A percentile compares a stretch with the other conserved stretches of the same genome.
Conservation (phyloP, 768 basidiomycete genomes). For the Pilatotrama ljubarskyi region DNA sequence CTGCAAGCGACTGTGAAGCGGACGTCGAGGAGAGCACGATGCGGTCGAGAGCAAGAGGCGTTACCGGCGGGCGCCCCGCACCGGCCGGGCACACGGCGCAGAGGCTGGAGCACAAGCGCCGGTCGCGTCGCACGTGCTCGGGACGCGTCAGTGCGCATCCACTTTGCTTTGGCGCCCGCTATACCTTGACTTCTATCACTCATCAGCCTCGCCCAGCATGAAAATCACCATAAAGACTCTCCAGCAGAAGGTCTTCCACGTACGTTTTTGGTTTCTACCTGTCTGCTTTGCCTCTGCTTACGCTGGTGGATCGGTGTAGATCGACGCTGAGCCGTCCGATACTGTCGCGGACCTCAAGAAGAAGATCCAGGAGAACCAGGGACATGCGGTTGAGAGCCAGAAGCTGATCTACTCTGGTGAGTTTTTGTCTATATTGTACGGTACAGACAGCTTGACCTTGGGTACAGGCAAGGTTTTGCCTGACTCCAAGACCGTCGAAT, state of each 20-base stretch:
- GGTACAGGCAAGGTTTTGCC: conserved; percentile 82
- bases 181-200: conserved; percentile 18
- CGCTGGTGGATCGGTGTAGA: conserved; percentile 38
- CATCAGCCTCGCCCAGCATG: conserved; percentile 45
- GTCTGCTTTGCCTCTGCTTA: background rate
- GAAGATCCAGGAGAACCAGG: conserved; percentile 78
- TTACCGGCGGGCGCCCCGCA: background rate
- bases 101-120: conserved; percentile 2
- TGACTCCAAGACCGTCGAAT: conserved; percentile 85
- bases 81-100: background rate
- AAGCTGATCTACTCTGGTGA: conserved; percentile 95
- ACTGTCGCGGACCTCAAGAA: conserved; percentile 79
- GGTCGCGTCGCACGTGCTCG: conserved; percentile 22
- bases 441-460: background rate
- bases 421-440: background rate
- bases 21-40: background rate
- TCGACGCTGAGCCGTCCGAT: conserved; percentile 76
- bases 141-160: conserved; percentile 24
- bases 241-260: conserved; percentile 88
- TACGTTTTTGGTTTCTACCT: conserved; percentile 28
- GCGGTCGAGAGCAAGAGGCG: conserved; percentile 10
- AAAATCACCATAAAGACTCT: conserved; percentile 96
- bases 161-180: conserved; percentile 13
- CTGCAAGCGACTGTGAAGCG: background rate
- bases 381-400: conserved; percentile 71